A percentile compares a stretch with the other conserved stretches of the same genome.
phyloP scores from a whole-genome alignment of 2,329 filamentous ascomycete genomes.

The Trichoderma arundinaceum region DNA sequence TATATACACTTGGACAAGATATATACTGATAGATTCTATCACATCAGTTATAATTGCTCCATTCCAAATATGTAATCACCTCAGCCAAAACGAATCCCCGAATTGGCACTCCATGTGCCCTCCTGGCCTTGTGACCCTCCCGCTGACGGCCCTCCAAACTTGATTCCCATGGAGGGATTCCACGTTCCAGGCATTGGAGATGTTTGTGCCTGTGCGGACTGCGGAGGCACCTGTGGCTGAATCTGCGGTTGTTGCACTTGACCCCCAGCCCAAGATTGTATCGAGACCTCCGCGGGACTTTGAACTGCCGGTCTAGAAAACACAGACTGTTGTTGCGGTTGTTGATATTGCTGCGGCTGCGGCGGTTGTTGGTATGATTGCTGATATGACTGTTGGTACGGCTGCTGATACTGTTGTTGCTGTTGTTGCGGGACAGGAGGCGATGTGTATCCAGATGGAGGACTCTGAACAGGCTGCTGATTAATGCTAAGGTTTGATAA shows the following conservation, averaged over 20 bases:
- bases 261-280: constrained; percentile 64
- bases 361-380: constrained; percentile 26
- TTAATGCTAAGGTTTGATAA: constrained; percentile 52
- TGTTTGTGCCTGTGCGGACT: constrained; percentile 53
- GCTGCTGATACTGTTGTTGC: constrained; percentile 22
- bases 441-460: constrained; percentile 50
- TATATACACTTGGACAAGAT: background rate
- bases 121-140: constrained; percentile 38
- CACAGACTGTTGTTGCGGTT: constrained; percentile 37
- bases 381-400: constrained; percentile 21
- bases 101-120: constrained; percentile 63
- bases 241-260: constrained; percentile 59
- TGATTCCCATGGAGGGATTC: constrained; percentile 81
- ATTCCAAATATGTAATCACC: background rate
- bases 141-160: constrained; percentile 62
- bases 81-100: constrained; percentile 62
- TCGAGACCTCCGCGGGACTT: constrained; percentile 53
- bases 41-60: background rate
- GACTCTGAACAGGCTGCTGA: constrained; percentile 39
- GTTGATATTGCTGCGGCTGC: constrained; percentile 34
- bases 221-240: constrained; percentile 49
- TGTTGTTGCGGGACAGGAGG: background rate
- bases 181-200: constrained; percentile 54
- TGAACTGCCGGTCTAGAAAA: constrained; percentile 40
- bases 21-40: background rate